Percentiles rank a stretch among this genome's conserved stretches.
phyloP scores from a whole-genome alignment of 2,329 filamentous ascomycete genomes.

The Alternaria longipes region DNA sequence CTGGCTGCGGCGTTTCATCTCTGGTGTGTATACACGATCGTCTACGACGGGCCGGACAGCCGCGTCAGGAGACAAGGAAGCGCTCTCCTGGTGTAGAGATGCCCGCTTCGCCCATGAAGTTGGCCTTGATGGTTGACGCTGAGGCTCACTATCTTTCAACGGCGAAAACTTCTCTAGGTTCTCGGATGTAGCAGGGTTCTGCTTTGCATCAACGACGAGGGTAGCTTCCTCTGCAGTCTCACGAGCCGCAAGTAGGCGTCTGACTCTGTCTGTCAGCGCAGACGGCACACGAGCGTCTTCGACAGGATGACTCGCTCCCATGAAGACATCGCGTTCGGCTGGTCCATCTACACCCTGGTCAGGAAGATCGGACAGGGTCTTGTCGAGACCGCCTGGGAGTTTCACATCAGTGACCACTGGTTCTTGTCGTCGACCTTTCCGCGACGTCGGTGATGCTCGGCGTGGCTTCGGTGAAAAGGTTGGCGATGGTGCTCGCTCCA shows the following conservation, averaged over 20 bases:
- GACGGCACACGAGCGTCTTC: slow-evolving; percentile 34
- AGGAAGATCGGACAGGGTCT: slow-evolving; percentile 33
- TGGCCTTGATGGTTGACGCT: slow-evolving; percentile 29
- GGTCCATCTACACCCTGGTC: slow-evolving; percentile 6
- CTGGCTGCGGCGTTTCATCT: slow-evolving; percentile 41
- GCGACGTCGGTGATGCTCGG: slow-evolving; percentile 27
- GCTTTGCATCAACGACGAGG: slow-evolving; percentile 11
- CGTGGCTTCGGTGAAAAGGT: slow-evolving; percentile 27
- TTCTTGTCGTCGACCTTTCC: slow-evolving; percentile 20
- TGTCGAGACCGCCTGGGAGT: slow-evolving; percentile 30
- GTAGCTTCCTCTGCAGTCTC: slow-evolving; percentile 26
- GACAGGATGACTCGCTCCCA: slow-evolving; percentile 22
- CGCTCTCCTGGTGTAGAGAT: slow-evolving; percentile 40
- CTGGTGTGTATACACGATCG: slow-evolving; percentile 38
- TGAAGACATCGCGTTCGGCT: slow-evolving; percentile 20
- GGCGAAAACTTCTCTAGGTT: slow-evolving; percentile 21
- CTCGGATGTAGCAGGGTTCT: slow-evolving; percentile 24
- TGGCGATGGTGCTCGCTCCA: slow-evolving; percentile 25
- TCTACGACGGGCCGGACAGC: slow-evolving; percentile 34
- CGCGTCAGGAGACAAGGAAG: slow-evolving; percentile 40
- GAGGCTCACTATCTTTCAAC: slow-evolving; percentile 30
- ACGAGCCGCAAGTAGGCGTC: slow-evolving; percentile 31
- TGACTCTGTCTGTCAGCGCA: slow-evolving; percentile 39
- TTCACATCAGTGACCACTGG: slow-evolving; percentile 13
- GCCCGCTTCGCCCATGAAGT: slow-evolving; percentile 41